A percentile compares a stretch with the other conserved stretches of the same genome.
These are phyloP conservation scores for Sechiopsis laciniata DNA, from an alignment of 306 rosid genomes.

Conservation along the genomic window DNA sequence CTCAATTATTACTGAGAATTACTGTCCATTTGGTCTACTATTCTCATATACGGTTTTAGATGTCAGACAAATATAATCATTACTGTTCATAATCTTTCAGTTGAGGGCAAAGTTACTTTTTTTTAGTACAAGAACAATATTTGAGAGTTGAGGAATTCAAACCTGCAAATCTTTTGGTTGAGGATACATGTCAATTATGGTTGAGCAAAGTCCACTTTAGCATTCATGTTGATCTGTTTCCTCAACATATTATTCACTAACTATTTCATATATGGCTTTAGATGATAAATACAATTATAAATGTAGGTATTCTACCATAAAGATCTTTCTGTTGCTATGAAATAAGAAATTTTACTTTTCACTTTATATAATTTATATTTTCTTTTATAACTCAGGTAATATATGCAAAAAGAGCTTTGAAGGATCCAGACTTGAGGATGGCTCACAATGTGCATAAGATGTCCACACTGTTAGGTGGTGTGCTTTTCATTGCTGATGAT, in stretches of 20 bases:
- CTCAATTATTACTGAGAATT: not conserved
- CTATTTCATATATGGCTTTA: not conserved
- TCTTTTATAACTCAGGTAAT: slow-evolving; percentile 47
- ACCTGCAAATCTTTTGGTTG: no score
- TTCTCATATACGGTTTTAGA: not conserved
- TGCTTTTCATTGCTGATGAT: slow-evolving; percentile 80
- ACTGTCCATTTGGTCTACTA: not conserved
- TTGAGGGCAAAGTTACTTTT: not conserved
- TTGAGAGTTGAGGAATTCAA: no score
- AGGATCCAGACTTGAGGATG: slow-evolving; percentile 76
- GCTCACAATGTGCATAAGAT: slow-evolving; percentile 77
- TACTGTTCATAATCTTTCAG: not conserved
- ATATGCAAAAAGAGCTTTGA: slow-evolving; percentile 77
- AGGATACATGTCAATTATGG: no score
- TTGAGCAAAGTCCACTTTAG: not conserved
- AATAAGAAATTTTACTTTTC: not conserved
- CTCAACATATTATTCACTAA: not conserved
- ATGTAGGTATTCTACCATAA: not conserved
- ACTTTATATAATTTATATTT: not conserved
- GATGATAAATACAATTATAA: not conserved
- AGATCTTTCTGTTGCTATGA: not conserved
- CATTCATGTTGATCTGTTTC: not conserved
- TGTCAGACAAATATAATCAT: not conserved
- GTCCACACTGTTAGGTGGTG: slow-evolving; percentile 72
- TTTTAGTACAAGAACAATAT: no score